phyloP scores from a whole-genome alignment of 2,329 filamentous ascomycete genomes.

The Fusarium austroafricanum region DNA sequence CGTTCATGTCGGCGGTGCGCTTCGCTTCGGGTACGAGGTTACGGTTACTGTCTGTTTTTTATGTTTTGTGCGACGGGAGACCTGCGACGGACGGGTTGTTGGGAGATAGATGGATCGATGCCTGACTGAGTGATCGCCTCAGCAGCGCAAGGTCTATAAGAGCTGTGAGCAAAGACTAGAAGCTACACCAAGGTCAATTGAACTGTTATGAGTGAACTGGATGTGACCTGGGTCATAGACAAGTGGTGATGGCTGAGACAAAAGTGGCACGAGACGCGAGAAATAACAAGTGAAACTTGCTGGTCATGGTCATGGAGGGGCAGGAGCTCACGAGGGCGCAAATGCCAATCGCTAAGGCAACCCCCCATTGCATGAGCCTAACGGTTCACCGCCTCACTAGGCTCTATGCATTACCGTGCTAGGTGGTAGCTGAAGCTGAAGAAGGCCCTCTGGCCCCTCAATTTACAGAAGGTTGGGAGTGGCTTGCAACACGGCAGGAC shows the following conservation, averaged over 20 bases:
- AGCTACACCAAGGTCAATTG: slow-evolving; percentile 9
- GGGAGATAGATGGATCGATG: neutral
- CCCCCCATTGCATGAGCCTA: slow-evolving; percentile 20
- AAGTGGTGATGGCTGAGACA: slow-evolving; percentile 13
- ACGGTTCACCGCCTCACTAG: slow-evolving; percentile 30
- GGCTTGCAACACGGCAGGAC: slow-evolving; percentile 14
- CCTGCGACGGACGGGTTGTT: neutral
- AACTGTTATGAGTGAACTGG: neutral
- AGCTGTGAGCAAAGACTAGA: neutral
- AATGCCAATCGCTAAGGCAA: slow-evolving; percentile 34
- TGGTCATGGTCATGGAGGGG: slow-evolving; percentile 34
- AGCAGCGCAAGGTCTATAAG: slow-evolving; percentile 7
- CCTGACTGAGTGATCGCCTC: neutral
- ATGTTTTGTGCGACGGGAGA: neutral
- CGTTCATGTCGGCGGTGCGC: slow-evolving; percentile 34
- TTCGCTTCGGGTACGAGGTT: neutral
- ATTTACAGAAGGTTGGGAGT: slow-evolving; percentile 20
- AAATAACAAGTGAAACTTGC: slow-evolving; percentile 23
- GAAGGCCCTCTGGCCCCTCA: neutral
- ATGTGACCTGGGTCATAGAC: slow-evolving; percentile 5
- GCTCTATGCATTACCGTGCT: neutral
- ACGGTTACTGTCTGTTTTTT: neutral
- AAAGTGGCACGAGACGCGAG: slow-evolving; percentile 29
- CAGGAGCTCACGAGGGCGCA: slow-evolving; percentile 29
- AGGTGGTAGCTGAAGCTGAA: slow-evolving; percentile 6